Evolutionary conservation across 2,329 filamentous ascomycete species (phyloP), one percentile per base, ranked within the genome.

Genomic region (Tolypocladium paradoxum): DNA sequence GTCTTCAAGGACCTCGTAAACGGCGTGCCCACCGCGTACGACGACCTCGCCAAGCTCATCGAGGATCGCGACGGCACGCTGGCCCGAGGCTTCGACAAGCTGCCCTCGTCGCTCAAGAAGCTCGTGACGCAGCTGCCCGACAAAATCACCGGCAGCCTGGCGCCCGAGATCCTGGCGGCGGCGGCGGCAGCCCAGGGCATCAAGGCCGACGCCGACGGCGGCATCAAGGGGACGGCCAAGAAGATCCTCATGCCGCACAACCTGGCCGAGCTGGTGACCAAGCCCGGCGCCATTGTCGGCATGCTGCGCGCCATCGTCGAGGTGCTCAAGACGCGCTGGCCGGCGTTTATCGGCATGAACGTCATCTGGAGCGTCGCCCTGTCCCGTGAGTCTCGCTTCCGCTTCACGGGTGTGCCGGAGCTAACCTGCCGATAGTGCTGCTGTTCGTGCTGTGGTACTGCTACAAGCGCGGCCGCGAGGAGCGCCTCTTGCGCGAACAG

Each of bases 381-480:
- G 1, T 95, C 95, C 64, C 76, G 90, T 92, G 78, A 77, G 86
- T 66, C 27, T 5, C 18, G 1, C 18, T 18, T n/a, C 18, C 4
- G 31, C 14, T 40, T 20, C 18, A 5, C 37, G 6, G 11, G n/a
- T 27, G 8, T 11, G 18, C 34, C 7, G 2, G 4, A 47, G 48
- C 58, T 62, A 20, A 62, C 48, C 16, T 3, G 14, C 6, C 1
- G 16, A n/a, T 22, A 88, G 88, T 97, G 52, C 78, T 97, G 18
- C 79, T 99, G 53, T 93, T 96, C 65, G 89, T 95, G 46, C 84
- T 97, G 62, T 99, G 92, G 91, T 99, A 97, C 72, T 97, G 91
- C 72, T 87, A 97, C 71, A 97, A 97, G 74, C 87, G 93, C 52
- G 93, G 93, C 38, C 83, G 83, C 46, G 92, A 99, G 72, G 84